Evolutionary conservation across 148 eudicot species (phyloP).

Genomic region (Heliosperma pusillum): DNA sequence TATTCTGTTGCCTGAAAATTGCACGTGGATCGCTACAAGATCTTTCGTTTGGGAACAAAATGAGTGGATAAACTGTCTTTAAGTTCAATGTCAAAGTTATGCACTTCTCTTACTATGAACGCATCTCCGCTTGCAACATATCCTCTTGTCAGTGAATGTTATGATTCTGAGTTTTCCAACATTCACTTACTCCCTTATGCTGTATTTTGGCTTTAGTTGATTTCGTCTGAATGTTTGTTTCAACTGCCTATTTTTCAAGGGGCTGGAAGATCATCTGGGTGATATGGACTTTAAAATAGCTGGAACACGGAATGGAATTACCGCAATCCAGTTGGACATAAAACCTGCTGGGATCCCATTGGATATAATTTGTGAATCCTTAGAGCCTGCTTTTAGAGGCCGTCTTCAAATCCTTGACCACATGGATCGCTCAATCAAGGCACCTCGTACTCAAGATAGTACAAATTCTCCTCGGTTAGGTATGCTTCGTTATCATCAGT

Average conservation of each 20-base stretch:
- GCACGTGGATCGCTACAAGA: not conserved
- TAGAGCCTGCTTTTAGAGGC: constrained; percentile 78
- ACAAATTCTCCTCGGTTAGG: constrained; percentile 72
- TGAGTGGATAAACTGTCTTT: not conserved
- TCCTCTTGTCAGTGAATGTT: not conserved
- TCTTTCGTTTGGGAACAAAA: not conserved
- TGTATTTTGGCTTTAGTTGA: not conserved
- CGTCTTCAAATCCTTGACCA: constrained; percentile 87
- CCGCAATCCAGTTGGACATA: constrained; percentile 95
- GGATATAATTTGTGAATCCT: constrained; percentile 77
- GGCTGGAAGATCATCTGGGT: constrained; percentile 96
- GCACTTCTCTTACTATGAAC: not conserved
- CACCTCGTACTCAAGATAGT: constrained; percentile 64
- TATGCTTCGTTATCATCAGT: constrained; percentile 17
- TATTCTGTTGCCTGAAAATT: not conserved
- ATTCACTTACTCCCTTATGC: not conserved
- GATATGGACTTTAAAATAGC: constrained; percentile 99
- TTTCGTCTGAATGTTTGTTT: not conserved
- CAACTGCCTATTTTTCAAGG: constrained; percentile 36
- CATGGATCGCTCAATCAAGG: constrained; percentile 75
- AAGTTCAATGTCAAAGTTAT: not conserved
- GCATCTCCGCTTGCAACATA: not conserved
- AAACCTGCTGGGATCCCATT: constrained; percentile 97
- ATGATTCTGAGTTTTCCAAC: not conserved
- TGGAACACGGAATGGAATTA: constrained; percentile 89